Evolutionary conservation across 768 basidiomycete species (phyloP).

Genomic region (Lactifluus volemus): DNA sequence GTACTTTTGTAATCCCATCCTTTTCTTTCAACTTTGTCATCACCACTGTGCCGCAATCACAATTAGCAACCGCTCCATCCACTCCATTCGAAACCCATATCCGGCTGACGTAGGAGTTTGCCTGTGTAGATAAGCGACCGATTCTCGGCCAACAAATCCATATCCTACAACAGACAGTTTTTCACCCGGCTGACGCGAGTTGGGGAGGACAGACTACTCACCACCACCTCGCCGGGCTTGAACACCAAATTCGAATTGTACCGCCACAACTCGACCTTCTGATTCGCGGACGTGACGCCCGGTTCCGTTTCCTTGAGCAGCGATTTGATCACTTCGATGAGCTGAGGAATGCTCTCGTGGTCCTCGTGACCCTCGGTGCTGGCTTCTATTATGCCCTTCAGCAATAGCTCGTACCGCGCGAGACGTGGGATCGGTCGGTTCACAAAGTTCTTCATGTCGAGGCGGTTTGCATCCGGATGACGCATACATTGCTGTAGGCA

Average conservation of each 20-base stretch:
- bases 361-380: conserved; percentile 74
- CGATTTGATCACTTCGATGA: conserved; percentile 79
- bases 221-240: conserved; percentile 67
- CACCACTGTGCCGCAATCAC: conserved; percentile 47
- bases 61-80: conserved; percentile 49
- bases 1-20: conserved; percentile 66
- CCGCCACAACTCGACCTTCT: conserved; percentile 85
- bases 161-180: conserved; percentile 43
- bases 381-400: conserved; percentile 73
- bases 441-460: conserved; percentile 92
- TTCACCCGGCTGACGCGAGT: not conserved
- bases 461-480: conserved; percentile 67
- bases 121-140: conserved; percentile 80
- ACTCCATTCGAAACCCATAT: conserved; percentile 80
- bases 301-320: conserved; percentile 84
- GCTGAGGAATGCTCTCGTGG: conserved; percentile 69
- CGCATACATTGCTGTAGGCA: conserved; percentile 38
- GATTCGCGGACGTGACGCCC: conserved; percentile 76
- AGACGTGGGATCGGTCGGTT: conserved; percentile 86
- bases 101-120: conserved; percentile 78
- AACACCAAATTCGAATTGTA: conserved; percentile 74
- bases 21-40: conserved; percentile 80
- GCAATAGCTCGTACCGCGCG: conserved; percentile 77
- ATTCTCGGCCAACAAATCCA: conserved; percentile 81
- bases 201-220: conserved; percentile 24